Percentiles rank a stretch among this genome's conserved stretches.
phyloP scores from a whole-genome alignment of 805 yeast genomes.

The Candida berthetii region DNA sequence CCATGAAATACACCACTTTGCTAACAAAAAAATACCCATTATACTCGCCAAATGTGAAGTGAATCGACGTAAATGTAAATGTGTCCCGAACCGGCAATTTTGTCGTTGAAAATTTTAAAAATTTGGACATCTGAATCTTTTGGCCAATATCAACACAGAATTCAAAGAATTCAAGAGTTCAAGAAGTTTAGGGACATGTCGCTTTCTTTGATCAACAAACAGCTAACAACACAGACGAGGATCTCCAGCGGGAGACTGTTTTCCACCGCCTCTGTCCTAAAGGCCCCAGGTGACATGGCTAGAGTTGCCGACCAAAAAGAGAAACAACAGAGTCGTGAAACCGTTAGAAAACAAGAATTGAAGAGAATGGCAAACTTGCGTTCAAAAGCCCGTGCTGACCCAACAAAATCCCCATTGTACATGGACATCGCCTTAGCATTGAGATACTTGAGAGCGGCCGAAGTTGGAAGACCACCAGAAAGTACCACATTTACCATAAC shows the following conservation, averaged over 20 bases:
- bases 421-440: conserved; percentile 71
- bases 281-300: conserved; percentile 20
- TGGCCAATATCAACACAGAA: too few species aligned
- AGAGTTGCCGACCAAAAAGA: conserved; percentile 22
- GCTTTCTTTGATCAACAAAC: neutral
- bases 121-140: too few species aligned
- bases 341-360: conserved; percentile 25
- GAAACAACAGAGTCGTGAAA: conserved; percentile 18
- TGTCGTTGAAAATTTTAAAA: too few species aligned
- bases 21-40: too few species aligned
- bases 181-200: too few species aligned
- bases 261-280: conserved; percentile 4
- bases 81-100: too few species aligned
- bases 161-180: too few species aligned
- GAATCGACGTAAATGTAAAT: too few species aligned
- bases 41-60: too few species aligned
- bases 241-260: conserved; percentile 8
- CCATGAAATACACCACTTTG: too few species aligned
- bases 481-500: conserved; percentile 67
- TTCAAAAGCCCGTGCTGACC: conserved; percentile 31
- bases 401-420: conserved; percentile 52
- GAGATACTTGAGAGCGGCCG: conserved; percentile 79
- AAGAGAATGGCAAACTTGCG: conserved; percentile 29
- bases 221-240: neutral
- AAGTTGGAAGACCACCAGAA: conserved; percentile 76